phyloP scores from a whole-genome alignment of 1,284 basidiomycete species.

The Ustilago shanxiensis region DNA sequence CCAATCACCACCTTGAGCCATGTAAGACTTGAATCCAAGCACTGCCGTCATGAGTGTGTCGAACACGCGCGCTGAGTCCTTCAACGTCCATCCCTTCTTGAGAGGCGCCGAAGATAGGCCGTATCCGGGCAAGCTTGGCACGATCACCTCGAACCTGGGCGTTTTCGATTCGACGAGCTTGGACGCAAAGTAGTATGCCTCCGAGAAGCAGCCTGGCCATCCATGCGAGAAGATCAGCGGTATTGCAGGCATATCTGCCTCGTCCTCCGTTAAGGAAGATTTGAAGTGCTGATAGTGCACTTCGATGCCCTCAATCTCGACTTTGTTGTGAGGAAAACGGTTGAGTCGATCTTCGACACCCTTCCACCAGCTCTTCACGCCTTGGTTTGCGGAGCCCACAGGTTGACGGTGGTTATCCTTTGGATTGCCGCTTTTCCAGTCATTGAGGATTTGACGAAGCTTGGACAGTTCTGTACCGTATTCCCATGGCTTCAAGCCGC shows the following conservation, averaged over 20 bases:
- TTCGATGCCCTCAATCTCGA: constrained; percentile 51
- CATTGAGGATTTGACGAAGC: constrained; percentile 40
- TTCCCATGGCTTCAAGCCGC: constrained; percentile 47
- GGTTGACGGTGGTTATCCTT: constrained; percentile 26
- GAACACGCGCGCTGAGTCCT: constrained; percentile 50
- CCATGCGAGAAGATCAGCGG: constrained; percentile 62
- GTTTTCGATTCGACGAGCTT: constrained; percentile 32
- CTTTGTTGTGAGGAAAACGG: constrained; percentile 43
- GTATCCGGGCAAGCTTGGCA: constrained; percentile 61
- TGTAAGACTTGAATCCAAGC: constrained; percentile 50
- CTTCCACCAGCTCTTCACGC: constrained; percentile 55
- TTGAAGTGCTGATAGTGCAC: constrained; percentile 59
- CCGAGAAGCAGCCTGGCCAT: constrained; percentile 60
- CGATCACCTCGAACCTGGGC: constrained; percentile 59
- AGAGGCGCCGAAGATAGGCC: constrained; percentile 50
- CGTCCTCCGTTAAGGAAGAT: constrained; percentile 20
- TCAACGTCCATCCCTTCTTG: constrained; percentile 47
- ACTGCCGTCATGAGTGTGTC: constrained; percentile 59
- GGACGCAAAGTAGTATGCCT: constrained; percentile 41
- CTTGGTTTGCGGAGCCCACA: constrained; percentile 19
- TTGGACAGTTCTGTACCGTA: constrained; percentile 56
- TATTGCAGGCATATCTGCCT: constrained; percentile 42
- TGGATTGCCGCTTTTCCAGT: constrained; percentile 48
- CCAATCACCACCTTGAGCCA: constrained; percentile 63
- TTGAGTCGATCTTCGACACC: constrained; percentile 48